Evolutionary conservation across 495 filamentous ascomycete species (phyloP), one percentile per base, ranked within the genome.

Genomic region (Hypomontagnella submonticulosa): DNA sequence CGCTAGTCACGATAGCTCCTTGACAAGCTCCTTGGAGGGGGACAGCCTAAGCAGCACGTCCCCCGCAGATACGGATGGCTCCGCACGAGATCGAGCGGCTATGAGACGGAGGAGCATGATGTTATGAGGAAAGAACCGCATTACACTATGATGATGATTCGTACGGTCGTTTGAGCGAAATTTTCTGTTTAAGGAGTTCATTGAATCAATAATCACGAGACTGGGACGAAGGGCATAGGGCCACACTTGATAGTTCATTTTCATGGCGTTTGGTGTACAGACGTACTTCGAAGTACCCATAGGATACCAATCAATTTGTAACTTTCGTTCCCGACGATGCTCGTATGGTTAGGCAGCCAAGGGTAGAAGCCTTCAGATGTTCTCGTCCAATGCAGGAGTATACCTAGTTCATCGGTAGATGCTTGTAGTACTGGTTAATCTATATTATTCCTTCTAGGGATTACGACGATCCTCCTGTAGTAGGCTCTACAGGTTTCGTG

Each of bases 401-500:
- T 51, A 46, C 50, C 53, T 70, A 27, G 56, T 55, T 58, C 47
- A 53, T 44, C 16, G 13, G 53, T 44, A n/a, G 61, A 55, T 51
- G 37, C 38, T 58, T 50, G 61, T 56, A 57, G 60, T 62, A 66
- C 57, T 71, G 46, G 43, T 62, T 50, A 42, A 34, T 67, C 56
- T 59, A 63, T 43, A 59, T 49, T 44, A 52, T 67, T 52, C 53
- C 27, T 20, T 56, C 44, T 50, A 11, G 54, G 13, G 38, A 47
- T 67, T 63, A 70, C 73, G 72, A 80, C 69, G 78, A 76, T 9
- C 73, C 73, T 3, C 75, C 77, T 16, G 79, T 77, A 19, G 79
- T 76, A 23, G 81, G 81, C 61, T 81, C 79, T 54, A 85, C 82
- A 18, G 91, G 91, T 81, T 97, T 98, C 70, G 96, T 92, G 75